Base-by-base conservation (phyloP, 2,329 filamentous ascomycete species). In the Aspergillus phoenicis region DNA sequence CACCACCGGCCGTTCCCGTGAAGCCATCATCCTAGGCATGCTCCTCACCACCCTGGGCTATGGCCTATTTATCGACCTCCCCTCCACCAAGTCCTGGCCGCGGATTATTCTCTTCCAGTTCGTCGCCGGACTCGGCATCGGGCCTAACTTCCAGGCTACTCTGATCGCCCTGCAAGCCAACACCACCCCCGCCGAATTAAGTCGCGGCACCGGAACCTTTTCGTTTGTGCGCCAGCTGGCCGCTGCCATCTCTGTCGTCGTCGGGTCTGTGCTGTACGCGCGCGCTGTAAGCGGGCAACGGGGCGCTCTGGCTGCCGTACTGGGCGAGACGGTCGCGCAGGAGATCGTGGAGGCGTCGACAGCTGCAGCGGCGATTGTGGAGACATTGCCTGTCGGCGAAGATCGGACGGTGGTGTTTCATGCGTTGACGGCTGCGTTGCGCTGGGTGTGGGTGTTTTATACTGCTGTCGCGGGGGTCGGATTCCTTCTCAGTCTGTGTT, bases 1-100 rank as follows among this genome's bases (percentile, higher is more conserved):
- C 57, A 91, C 83, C 70, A 88, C 85, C 0, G 87, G 87, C 15
- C 81, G 82, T 63, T 89, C 88, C 71, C 80, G 81, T 2, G 73
- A 77, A 0, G 75, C 81, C 39, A 87, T 90, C 67, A 81, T 83
- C 54, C 73, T 77, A 17, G 86, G 85, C 30, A 75, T 86, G 67
- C 60, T 75, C 1, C 68, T 87, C 47, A 82, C 84, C 70, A 81
- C 82, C 0, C 74, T 90, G 8, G 87, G 87, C 2, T 82, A 83
- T 28, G 87, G 87, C 49, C 82, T 86, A 62, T 80, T 84, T 68
- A 80, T 89, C 13, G 81, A 80, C 13, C 68, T 82, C 3, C 73
- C 75, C 4, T 73, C 75, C 5, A 78, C 80, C 65, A 86, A 62
- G 62, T 86, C 64, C 62, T 73, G 67, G 69, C 57, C 64, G 13